Evolutionary conservation across 1,139 yeast genomes (phyloP).

Genomic region (Yamadazyma membranifaciens): DNA sequence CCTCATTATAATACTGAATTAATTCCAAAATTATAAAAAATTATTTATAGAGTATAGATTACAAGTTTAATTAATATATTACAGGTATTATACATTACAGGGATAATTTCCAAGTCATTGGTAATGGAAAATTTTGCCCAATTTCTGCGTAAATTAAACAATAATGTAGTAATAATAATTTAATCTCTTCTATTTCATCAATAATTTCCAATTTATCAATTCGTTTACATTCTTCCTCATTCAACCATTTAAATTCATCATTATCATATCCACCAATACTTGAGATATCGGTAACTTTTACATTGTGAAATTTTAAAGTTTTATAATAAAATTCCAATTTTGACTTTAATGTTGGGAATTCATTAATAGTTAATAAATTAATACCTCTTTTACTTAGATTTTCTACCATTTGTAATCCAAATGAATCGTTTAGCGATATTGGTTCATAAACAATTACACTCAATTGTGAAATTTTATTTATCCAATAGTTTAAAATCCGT

Average conservation of each 20-base stretch:
- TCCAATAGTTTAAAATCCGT: conserved; percentile 46
- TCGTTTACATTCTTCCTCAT: conserved; percentile 45
- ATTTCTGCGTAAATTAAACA: conserved; percentile 38
- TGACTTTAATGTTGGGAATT: conserved; percentile 42
- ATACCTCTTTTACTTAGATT: conserved; percentile 73
- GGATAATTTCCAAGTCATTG: conserved; percentile 1
- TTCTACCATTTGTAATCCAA: conserved; percentile 79
- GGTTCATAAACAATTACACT: conserved; percentile 79
- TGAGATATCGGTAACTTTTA: conserved; percentile 54
- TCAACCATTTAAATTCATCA: conserved; percentile 40
- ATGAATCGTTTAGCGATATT: conserved; percentile 66
- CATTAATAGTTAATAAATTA: conserved; percentile 54
- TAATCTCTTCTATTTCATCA: conserved; percentile 88
- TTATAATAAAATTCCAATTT: conserved; percentile 28
- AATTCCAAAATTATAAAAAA: conserved; percentile 4
- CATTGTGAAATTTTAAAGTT: conserved; percentile 19
- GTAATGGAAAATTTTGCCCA: neutral
- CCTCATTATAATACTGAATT: conserved; percentile 14
- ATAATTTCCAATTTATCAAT: conserved; percentile 68
- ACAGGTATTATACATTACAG: neutral
- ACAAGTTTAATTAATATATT: too few relatives aligned
- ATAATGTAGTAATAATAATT: conserved; percentile 73
- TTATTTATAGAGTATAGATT: neutral
- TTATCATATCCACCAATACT: conserved; percentile 54
- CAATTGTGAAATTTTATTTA: conserved; percentile 22